phyloP scores from a whole-genome alignment of 75 land plant species.

The Gnetum montanum region DNA sequence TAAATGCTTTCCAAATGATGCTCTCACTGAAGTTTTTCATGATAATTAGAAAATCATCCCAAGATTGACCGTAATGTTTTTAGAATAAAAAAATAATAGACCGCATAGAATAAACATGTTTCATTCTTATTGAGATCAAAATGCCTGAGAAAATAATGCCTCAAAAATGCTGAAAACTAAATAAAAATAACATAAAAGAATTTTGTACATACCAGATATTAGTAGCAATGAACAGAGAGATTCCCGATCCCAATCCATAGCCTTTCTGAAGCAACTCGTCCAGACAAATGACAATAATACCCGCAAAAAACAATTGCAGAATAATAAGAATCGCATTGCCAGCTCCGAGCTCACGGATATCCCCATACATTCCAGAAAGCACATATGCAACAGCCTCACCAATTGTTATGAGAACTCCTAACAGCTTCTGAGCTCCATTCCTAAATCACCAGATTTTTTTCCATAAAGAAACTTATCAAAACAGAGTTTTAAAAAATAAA shows the following conservation, averaged over 20 bases:
- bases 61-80: conserved; percentile 53
- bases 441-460: conserved; percentile 13
- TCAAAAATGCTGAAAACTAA: not conserved
- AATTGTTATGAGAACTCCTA: conserved; percentile 75
- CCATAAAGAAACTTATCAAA: too few relatives aligned
- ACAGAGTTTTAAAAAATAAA: not conserved
- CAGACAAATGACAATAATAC: conserved; percentile 75
- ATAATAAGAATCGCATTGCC: conserved; percentile 88
- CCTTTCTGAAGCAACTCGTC: conserved; percentile 88
- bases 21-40: conserved; percentile 38
- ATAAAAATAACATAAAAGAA: too few relatives aligned
- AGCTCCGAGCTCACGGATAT: conserved; percentile 68
- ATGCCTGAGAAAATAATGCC: too few relatives aligned
- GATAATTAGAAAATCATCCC: not conserved
- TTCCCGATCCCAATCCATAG: conserved; percentile 88
- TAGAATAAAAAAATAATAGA: conserved; percentile 25
- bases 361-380: conserved; percentile 84
- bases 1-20: conserved; percentile 70
- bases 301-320: conserved; percentile 74
- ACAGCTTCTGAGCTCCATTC: conserved; percentile 80
- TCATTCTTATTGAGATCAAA: too few relatives aligned
- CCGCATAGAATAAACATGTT: too few relatives aligned
- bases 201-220: conserved; percentile 55
- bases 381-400: conserved; percentile 92
- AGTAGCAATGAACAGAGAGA: conserved; percentile 82